Base-by-base conservation (phyloP, 108 stramenopile species). In the Cyclotella distinguenda region DNA sequence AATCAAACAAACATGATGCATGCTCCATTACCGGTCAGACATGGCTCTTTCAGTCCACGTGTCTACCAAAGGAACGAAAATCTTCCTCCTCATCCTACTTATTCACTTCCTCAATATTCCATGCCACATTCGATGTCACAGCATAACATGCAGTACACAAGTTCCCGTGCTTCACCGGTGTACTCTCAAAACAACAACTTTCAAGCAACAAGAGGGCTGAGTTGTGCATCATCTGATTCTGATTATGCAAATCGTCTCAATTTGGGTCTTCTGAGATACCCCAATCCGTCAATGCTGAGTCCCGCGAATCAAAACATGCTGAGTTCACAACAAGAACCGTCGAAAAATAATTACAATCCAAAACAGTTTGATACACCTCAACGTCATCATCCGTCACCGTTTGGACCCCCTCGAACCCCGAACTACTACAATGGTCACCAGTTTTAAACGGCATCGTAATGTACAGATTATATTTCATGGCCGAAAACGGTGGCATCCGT, bases 1-100 rank as follows among this genome's bases (percentile, higher is more conserved):
- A 6, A 36, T 38, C 54, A 35, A 55, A 2, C 23, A 52, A 54
- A 54, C 32, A 36, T 35, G 16, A 22, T 55, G 13, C 54, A 55
- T 19, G 34, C 34, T 19, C 54, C 54, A 19, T 32, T 55, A 18
- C 54, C 54, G 6, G 10, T 55, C 8, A 55, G 54, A 36, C 23
- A 55, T 21, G 36, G 9, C 35, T 21, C 34, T 34, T 55, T 35
- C 10, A 55, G 34, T 36, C 34, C 34, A 19, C 33, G 36, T 19
- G 34, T 22, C 27, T 1, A 2, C 31, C 54, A 12, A 19, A 35
- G 13, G 35, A 55, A 19, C n/a, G 34, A 55, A 25, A 21, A 5
- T 16, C 40, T 16, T 42, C 16, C 13, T 42, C 16, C 40, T 42
- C 28, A 6, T 11, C 50, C n/a, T 6, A 35, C 2, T 2, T 6